A percentile compares a stretch with the other conserved stretches of the same genome.
Conservation (phyloP, 1,284 basidiomycete genomes). For the Calocybe gambosa region DNA sequence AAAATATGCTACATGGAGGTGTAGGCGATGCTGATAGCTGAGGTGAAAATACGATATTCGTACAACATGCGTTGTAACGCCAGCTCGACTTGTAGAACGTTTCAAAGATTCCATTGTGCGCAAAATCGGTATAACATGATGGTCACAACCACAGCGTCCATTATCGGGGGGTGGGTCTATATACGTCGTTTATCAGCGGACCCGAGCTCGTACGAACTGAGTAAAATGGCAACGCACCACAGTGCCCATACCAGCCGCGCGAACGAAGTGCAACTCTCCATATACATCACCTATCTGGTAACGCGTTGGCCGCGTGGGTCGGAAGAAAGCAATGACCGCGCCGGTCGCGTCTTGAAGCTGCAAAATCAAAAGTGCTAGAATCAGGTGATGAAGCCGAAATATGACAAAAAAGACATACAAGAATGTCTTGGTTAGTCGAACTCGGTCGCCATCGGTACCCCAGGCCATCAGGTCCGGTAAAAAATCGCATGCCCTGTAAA, state of each 20-base stretch:
- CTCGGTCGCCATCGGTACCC: conserved; percentile 72
- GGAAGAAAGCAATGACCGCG: conserved; percentile 70
- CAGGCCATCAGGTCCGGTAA: conserved; percentile 75
- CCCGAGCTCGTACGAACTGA: conserved; percentile 6
- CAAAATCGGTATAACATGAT: conserved; percentile 79
- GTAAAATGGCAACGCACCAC: conserved; percentile 48
- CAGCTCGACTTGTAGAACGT: not conserved
- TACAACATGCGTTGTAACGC: not conserved
- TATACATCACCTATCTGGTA: conserved; percentile 80
- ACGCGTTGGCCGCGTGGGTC: conserved; percentile 63
- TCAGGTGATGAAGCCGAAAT: conserved; percentile 15
- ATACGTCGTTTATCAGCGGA: conserved; percentile 18
- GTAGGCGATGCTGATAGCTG: not conserved
- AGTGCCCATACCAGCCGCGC: conserved; percentile 68
- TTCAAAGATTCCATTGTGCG: conserved; percentile 58
- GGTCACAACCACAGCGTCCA: conserved; percentile 79
- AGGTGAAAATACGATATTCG: not conserved
- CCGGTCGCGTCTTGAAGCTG: conserved; percentile 69
- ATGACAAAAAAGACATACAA: conserved; percentile 41
- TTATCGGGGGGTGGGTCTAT: conserved; percentile 79
- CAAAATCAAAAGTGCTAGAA: conserved; percentile 5
- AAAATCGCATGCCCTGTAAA: conserved; percentile 54
- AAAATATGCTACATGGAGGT: conserved; percentile 9
- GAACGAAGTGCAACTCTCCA: conserved; percentile 75
- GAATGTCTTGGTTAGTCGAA: conserved; percentile 48